phyloP scores from a whole-genome alignment of 2,329 filamentous ascomycete genomes.

The Knufia fluminis region DNA sequence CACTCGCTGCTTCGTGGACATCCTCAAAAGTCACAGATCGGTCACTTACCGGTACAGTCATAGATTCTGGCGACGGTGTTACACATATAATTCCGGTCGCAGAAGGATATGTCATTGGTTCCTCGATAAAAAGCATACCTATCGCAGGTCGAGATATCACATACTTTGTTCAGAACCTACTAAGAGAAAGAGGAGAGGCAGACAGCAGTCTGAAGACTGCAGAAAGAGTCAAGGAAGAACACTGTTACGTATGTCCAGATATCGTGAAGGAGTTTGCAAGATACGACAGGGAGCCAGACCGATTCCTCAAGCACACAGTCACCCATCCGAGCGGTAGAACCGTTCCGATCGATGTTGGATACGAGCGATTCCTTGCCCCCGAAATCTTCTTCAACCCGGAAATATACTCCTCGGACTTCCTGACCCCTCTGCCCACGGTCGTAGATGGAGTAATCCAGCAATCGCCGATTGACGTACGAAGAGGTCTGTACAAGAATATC shows the following conservation, averaged over 20 bases:
- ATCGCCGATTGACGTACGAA: constrained; percentile 91
- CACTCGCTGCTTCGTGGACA: constrained; percentile 94
- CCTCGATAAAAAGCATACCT: constrained; percentile 97
- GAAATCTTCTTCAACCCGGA: constrained; percentile 99
- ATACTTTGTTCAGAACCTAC: constrained; percentile 93
- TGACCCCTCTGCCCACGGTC: constrained; percentile 86
- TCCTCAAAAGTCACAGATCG: constrained; percentile 95
- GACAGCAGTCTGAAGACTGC: constrained; percentile 96
- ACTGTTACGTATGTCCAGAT: constrained; percentile 96
- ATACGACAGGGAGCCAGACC: constrained; percentile 85
- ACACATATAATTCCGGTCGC: constrained; percentile 98
- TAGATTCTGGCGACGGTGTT: constrained; percentile 96
- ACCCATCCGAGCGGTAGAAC: constrained; percentile 76
- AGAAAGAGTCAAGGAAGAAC: constrained; percentile 96
- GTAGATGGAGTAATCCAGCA: constrained; percentile 97
- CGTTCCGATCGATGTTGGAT: constrained; percentile 83
- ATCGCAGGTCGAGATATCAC: constrained; percentile 97
- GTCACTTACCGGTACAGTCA: constrained; percentile 92
- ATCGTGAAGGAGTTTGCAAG: constrained; percentile 97
- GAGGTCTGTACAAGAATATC: constrained; percentile 99
- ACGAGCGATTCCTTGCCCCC: constrained; percentile 93
- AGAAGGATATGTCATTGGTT: constrained; percentile 97
- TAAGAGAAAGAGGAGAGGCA: constrained; percentile 90
- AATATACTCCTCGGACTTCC: constrained; percentile 97
- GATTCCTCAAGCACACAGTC: constrained; percentile 84